phyloP scores from a whole-genome alignment of 2,329 filamentous ascomycete species.

The Leptographium wingfieldii region DNA sequence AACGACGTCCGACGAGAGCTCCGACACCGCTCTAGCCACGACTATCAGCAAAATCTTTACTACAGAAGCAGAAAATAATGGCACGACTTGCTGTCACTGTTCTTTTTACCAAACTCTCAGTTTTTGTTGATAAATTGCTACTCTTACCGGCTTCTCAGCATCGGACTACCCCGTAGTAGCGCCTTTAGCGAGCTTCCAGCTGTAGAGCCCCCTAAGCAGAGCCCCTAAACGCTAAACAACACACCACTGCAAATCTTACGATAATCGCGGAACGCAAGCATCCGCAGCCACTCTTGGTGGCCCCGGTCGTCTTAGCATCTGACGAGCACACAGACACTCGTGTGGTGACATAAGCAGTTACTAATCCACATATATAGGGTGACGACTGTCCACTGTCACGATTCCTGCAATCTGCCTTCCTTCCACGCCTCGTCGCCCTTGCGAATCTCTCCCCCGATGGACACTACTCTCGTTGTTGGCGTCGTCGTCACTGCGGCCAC shows the following conservation, averaged over 20 bases:
- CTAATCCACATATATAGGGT: neutral
- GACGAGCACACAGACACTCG: neutral
- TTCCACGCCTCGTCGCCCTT: neutral
- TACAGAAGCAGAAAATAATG: no score
- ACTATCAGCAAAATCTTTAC: no score
- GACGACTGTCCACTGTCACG: neutral
- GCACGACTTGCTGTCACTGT: no score
- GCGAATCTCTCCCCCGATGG: neutral
- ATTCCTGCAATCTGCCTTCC: neutral
- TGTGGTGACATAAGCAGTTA: neutral
- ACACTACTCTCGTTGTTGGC: slow-evolving; percentile 1
- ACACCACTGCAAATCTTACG: neutral
- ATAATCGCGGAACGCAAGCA: slow-evolving; percentile 1
- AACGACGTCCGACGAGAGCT: slow-evolving; percentile 39
- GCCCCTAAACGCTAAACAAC: neutral
- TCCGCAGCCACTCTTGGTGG: neutral
- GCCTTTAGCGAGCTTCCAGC: no score
- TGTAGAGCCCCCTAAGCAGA: no score
- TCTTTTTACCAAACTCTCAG: no score
- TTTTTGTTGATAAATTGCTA: no score
- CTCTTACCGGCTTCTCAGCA: no score
- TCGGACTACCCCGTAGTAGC: no score
- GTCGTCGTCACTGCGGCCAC: slow-evolving; percentile 7
- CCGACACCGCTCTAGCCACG: no score
- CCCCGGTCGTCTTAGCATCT: neutral